Evolutionary conservation across 148 eudicot genomes (phyloP).

Genomic region (Tetragonia tetragonoides): DNA sequence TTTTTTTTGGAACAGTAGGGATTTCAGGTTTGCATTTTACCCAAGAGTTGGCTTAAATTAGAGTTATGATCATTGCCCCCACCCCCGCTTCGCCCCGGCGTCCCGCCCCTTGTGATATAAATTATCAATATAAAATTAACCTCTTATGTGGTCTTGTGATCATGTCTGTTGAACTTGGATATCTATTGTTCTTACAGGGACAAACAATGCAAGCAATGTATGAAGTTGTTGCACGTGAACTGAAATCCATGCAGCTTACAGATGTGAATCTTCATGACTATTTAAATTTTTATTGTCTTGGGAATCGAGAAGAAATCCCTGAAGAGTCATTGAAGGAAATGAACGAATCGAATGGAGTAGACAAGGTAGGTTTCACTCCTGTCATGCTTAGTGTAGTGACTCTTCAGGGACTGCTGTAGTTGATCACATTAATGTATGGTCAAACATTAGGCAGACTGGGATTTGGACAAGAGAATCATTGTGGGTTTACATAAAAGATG

Average conservation of each 20-base stretch:
- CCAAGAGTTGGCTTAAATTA: background rate
- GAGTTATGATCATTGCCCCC: too few species aligned
- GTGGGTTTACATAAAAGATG: background rate
- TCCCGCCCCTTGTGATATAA: too few species aligned
- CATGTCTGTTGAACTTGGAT: background rate
- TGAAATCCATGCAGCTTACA: conserved; percentile 56
- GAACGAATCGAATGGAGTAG: conserved; percentile 33
- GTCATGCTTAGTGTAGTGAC: background rate
- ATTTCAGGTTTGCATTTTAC: background rate
- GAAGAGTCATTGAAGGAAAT: conserved; percentile 33
- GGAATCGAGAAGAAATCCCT: conserved; percentile 74
- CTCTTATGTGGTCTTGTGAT: background rate
- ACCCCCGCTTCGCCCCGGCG: too few species aligned
- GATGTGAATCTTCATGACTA: conserved; percentile 73
- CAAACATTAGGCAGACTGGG: background rate
- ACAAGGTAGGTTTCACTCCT: conserved; percentile 42
- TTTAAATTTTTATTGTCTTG: conserved; percentile 90
- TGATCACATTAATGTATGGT: background rate
- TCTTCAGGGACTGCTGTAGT: background rate
- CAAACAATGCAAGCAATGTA: conserved; percentile 97
- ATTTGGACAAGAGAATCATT: background rate
- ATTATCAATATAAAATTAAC: too few species aligned
- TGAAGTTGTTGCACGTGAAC: conserved; percentile 60
- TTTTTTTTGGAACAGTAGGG: background rate
- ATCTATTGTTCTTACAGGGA: conserved; percentile 43